A percentile compares a stretch with the other conserved stretches of the same genome.
phyloP scores from a whole-genome alignment of 441 rosid species.

The Jatropha multifida region DNA sequence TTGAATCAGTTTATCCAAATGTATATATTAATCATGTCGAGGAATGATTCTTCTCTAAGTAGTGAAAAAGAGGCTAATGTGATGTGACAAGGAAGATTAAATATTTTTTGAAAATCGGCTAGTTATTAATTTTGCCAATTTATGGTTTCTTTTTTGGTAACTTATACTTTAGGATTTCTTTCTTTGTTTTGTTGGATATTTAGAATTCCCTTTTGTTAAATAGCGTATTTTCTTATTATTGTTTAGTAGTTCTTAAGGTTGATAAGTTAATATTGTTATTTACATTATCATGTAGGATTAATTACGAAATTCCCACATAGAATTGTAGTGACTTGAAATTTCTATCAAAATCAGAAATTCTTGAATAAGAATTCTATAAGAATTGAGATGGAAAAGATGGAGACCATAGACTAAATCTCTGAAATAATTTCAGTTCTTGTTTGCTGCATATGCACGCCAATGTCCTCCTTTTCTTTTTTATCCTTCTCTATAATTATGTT shows the following conservation, averaged over 20 bases:
- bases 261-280: not conserved
- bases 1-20: not conserved
- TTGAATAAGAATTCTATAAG: not conserved
- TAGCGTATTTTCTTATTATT: not conserved
- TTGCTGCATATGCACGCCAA: no score
- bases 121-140: not conserved
- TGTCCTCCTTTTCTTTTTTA: not conserved
- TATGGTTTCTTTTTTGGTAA: not conserved
- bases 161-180: not conserved
- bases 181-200: not conserved
- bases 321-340: not conserved
- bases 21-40: not conserved
- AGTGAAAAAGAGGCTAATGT: not conserved
- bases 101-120: not conserved
- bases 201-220: not conserved
- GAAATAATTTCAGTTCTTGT: no score
- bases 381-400: not conserved
- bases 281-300: not conserved
- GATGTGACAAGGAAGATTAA: not conserved
- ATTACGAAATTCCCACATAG: not conserved
- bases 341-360: not conserved
- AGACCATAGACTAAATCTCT: not conserved
- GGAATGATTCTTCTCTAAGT: not conserved
- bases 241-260: not conserved
- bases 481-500: not conserved